Conservation (phyloP, 2,329 filamentous ascomycete genomes). For the Cladophialophora chaetospira region DNA sequence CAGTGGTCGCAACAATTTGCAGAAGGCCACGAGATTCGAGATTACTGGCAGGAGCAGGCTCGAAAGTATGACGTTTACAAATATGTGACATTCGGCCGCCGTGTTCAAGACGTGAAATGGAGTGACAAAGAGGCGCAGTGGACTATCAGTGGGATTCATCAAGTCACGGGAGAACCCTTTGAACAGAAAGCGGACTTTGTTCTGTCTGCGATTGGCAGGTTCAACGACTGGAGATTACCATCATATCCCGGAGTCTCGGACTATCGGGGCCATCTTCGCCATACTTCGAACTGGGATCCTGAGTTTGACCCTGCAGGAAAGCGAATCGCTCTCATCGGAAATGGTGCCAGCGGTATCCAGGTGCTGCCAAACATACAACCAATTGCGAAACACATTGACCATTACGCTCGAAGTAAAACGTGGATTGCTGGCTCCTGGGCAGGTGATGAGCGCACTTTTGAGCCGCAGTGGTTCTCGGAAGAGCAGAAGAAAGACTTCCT, state of each 20-base stretch:
- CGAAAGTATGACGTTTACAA: slow-evolving; percentile 48
- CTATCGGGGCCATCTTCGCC: slow-evolving; percentile 43
- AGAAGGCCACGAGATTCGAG: slow-evolving; percentile 29
- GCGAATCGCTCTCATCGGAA: slow-evolving; percentile 35
- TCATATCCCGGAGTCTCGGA: slow-evolving; percentile 35
- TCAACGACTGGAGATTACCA: slow-evolving; percentile 39
- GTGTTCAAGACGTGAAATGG: slow-evolving; percentile 57
- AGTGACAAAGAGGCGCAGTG: slow-evolving; percentile 46
- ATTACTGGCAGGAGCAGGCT: slow-evolving; percentile 29
- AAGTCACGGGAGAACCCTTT: slow-evolving; percentile 25
- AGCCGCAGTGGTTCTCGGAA: slow-evolving; percentile 32
- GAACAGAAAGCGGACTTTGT: slow-evolving; percentile 53
- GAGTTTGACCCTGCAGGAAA: slow-evolving; percentile 41
- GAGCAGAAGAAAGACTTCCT: slow-evolving; percentile 32
- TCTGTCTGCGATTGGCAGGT: slow-evolving; percentile 59
- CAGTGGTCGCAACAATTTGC: slow-evolving; percentile 33
- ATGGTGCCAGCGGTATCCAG: slow-evolving; percentile 36
- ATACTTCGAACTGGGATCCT: slow-evolving; percentile 46
- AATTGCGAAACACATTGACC: slow-evolving; percentile 35
- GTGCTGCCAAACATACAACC: slow-evolving; percentile 44
- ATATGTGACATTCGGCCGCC: slow-evolving; percentile 60
- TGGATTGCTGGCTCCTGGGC: slow-evolving; percentile 42
- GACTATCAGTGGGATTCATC: slow-evolving; percentile 23
- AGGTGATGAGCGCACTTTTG: slow-evolving; percentile 29
- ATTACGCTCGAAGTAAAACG: slow-evolving; percentile 35